Base-by-base conservation (phyloP, 208 protist species). In the Leishmania turanica region DNA sequence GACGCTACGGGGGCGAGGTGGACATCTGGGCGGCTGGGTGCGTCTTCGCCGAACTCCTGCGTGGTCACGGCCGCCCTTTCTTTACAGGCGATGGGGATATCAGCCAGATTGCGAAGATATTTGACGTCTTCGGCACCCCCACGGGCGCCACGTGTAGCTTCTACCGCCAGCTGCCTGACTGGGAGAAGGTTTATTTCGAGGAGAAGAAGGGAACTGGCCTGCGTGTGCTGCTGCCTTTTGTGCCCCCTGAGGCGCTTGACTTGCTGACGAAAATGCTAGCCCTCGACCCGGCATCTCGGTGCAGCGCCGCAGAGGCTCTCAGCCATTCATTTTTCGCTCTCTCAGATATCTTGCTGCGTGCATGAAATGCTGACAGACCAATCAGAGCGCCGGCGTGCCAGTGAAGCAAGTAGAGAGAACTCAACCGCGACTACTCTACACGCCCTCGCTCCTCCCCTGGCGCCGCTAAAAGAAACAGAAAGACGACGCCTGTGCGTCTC, bases 11-110 rank as follows among this genome's bases (percentile, higher is more conserved):
- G 17, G 89, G 91, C 15, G 86, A 97, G 45, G 98, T 99, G 47
- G 98, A 99, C 84, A 88, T 99, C 9, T 99, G 97, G 98, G 97
- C 96, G 0, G 87, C 87, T 7, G 99, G 98, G 8, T 99, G 98
- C 87, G 99, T 99, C 60, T 90, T 99, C 54, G 98, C 97, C 3
- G 99, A 99, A 87, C 86, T 99, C 24, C 88, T 99, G 76, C 94
- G 96, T 56, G 85, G 85, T 56, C 65, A 72, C 73, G 82, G 77
- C 0, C 73, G 73, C 11, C 99, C 99, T 5, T 89, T 99, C 11
- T 99, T 99, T 84, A 91, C 91, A 7, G 95, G 95, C 1, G 87
- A 87, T 49, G 92, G 94, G 77, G 92, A 97, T 73, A 91, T 96
- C 37, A 91, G 93, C 82, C 95, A 97, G 60, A 81, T 97, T 9